These are phyloP conservation scores for Lichtheimia ramosa DNA, from an alignment of 371 early-diverging fungal genomes.

Conservation along the genomic window DNA sequence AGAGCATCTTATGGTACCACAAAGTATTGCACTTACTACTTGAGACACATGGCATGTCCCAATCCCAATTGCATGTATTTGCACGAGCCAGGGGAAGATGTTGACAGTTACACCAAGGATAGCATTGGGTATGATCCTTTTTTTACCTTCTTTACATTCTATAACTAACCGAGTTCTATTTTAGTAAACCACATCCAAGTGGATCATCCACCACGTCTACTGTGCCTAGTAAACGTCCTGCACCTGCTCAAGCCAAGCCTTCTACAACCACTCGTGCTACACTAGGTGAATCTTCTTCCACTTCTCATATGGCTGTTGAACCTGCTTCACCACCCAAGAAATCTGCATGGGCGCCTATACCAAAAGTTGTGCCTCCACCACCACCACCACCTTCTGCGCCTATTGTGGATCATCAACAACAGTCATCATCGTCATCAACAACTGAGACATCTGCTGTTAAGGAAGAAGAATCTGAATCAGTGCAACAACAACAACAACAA, in stretches of 20 bases:
- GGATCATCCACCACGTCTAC: background rate
- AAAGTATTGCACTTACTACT: slow-evolving; percentile 86
- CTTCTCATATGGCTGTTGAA: slow-evolving; percentile 5
- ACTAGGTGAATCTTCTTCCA: too few relatives aligned
- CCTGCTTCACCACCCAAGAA: slow-evolving; percentile 7
- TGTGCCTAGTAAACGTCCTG: slow-evolving; percentile 37
- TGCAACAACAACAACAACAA: background rate
- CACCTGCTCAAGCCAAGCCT: background rate
- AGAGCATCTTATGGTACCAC: slow-evolving; percentile 89
- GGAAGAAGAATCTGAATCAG: background rate
- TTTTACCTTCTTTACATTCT: slow-evolving; percentile 1
- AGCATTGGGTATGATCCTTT: slow-evolving; percentile 51
- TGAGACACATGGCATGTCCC: slow-evolving; percentile 78
- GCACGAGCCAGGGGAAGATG: slow-evolving; percentile 87
- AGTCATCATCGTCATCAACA: too few relatives aligned
- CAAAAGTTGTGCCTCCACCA: slow-evolving; percentile 32
- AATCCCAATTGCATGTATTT: slow-evolving; percentile 83
- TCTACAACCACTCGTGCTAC: background rate
- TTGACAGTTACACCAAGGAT: slow-evolving; percentile 67
- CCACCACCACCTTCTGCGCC: slow-evolving; percentile 17
- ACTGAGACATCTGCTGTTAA: too few relatives aligned
- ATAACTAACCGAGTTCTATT: background rate
- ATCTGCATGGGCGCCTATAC: slow-evolving; percentile 43
- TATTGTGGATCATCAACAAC: too few relatives aligned
- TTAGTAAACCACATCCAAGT: too few relatives aligned